Base-by-base conservation (phyloP, 2,329 filamentous ascomycete species). In the Clarireedia hainanense region DNA sequence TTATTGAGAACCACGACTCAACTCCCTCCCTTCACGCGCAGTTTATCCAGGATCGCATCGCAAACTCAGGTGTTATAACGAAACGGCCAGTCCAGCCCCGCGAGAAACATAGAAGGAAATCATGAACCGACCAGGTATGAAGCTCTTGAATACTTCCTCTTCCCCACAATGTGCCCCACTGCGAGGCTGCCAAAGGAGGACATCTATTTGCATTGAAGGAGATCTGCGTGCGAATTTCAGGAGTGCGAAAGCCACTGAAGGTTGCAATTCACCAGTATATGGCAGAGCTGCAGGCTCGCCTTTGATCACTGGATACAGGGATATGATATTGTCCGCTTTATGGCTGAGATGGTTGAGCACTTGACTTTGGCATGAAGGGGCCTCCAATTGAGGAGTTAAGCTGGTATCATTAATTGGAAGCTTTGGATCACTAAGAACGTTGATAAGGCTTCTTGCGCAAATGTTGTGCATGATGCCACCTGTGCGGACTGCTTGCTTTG, bases 51-150 rank as follows among this genome's bases (percentile, higher is more conserved):
- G 30, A 40, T 34, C 52, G 52, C 52, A 49, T 49, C 52, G 24
- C 36, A 24, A 34, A 10, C 39, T n/a, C 12, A 14, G 23, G 10
- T 34, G 6, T 34, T 12, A 48, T 12, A 30, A 27, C 37, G 39
- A 39, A 54, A 23, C 17, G n/a, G 27, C 23, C 15, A 34, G 30
- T n/a, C n/a, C 17, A 46, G 14, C 43, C 15, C 24, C 30, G 17
- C 26, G 6, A 15, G 46, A 14, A 27, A 26, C 23, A 57, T 27
- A 34, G 47, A 15, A 49, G 42, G 50, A 50, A 56, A 63, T 53
- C 55, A 68, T 68, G 67, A 68, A 68, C 61, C 64, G 67, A 62
- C 65, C 65, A 68, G 66, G 67, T 68, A 68, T 61, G 65, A 52
- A 60, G 50, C 39, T 59, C 57, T 59, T 43, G 27, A 42, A 60